phyloP scores from a whole-genome alignment of 2,329 filamentous ascomycete genomes.

The Fusarium stilboides region DNA sequence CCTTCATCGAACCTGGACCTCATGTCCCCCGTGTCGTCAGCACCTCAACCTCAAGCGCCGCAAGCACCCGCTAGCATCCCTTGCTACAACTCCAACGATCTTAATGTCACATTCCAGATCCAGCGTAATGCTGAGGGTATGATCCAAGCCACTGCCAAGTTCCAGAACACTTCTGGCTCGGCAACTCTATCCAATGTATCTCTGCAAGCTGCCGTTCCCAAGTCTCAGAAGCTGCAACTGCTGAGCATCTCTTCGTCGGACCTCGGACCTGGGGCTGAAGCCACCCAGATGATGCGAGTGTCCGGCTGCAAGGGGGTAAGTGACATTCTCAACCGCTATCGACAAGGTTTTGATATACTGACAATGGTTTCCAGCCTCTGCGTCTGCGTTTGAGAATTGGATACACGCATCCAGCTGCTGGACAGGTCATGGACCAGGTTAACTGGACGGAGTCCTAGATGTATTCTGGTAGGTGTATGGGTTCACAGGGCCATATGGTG shows the following conservation, averaged over 20 bases:
- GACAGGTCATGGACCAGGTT: constrained; percentile 88
- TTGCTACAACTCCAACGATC: constrained; percentile 89
- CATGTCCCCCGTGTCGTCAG: constrained; percentile 62
- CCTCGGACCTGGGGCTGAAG: constrained; percentile 82
- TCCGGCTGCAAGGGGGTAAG: constrained; percentile 90
- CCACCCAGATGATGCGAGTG: constrained; percentile 92
- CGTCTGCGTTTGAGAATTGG: constrained; percentile 88
- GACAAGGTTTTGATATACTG: constrained; percentile 5
- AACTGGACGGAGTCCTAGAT: constrained; percentile 86
- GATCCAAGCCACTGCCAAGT: constrained; percentile 86
- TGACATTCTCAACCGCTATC: constrained; percentile 50
- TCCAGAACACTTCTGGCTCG: constrained; percentile 81
- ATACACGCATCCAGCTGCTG: constrained; percentile 79
- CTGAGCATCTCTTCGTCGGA: constrained; percentile 89
- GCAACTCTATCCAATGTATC: constrained; percentile 80
- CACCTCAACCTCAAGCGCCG: constrained; percentile 57
- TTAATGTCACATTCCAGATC: constrained; percentile 85
- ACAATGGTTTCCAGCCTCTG: constrained; percentile 72
- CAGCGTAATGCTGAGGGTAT: constrained; percentile 85
- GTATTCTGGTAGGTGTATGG: constrained; percentile 4
- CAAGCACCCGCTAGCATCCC: constrained; percentile 70
- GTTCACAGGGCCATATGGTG: constrained; percentile 13
- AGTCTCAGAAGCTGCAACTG: constrained; percentile 93
- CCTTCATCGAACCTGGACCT: constrained; percentile 64
- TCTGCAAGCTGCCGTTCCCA: constrained; percentile 94